Conservation (phyloP, 148 eudicot species). For the Gaultheria prostrata region DNA sequence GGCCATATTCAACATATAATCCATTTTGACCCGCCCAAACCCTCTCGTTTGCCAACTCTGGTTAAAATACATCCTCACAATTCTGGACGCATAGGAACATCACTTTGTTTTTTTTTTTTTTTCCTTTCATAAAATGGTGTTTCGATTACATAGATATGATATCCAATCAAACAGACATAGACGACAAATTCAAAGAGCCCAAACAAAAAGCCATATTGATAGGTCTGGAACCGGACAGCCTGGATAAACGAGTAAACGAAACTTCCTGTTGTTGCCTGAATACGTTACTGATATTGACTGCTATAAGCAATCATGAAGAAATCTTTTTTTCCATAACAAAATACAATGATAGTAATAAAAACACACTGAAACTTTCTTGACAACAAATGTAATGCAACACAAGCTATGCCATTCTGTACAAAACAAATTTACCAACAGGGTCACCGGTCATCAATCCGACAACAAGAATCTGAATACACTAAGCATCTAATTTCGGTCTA, state of each 20-base stretch:
- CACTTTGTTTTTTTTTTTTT: too few relatives aligned
- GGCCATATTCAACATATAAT: too few relatives aligned
- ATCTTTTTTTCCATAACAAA: neutral
- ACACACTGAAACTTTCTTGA: neutral
- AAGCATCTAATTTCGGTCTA: conserved; percentile 21
- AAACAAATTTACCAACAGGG: conserved; percentile 6
- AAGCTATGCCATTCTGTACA: conserved; percentile 4
- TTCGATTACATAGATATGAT: too few relatives aligned
- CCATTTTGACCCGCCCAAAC: too few relatives aligned
- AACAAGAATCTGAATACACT: neutral
- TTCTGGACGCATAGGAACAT: neutral
- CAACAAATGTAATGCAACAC: conserved; percentile 12
- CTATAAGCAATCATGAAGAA: neutral
- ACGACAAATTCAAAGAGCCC: neutral
- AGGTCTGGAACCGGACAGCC: neutral
- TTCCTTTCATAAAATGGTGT: neutral
- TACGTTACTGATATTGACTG: neutral
- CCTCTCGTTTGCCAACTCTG: too few relatives aligned
- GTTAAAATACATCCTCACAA: neutral
- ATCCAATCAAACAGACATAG: neutral
- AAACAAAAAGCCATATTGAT: neutral
- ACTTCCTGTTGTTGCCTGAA: neutral
- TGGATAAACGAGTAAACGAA: neutral
- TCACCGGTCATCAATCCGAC: conserved; percentile 16
- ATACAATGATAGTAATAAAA: neutral